Conservation (phyloP, 2,329 filamentous ascomycete species). For the Parafenestella ontariensis region DNA sequence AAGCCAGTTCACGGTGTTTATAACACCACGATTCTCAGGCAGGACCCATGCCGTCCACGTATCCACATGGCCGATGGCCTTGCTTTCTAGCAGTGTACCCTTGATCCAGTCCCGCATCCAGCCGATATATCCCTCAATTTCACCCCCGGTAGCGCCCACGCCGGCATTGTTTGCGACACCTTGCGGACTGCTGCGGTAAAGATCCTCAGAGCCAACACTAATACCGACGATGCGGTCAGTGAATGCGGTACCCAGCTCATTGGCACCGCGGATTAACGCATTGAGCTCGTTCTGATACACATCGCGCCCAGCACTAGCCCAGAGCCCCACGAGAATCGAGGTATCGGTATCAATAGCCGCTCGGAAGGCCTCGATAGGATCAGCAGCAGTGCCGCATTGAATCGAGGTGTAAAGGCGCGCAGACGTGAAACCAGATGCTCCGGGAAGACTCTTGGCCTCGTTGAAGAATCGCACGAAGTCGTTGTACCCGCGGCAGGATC, state of each 20-base stretch:
- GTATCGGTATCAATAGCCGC: slow-evolving; percentile 83
- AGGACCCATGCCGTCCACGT: slow-evolving; percentile 79
- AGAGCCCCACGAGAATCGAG: slow-evolving; percentile 79
- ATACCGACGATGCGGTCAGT: slow-evolving; percentile 75
- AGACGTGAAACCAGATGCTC: slow-evolving; percentile 69
- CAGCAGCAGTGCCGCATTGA: slow-evolving; percentile 68
- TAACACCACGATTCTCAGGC: slow-evolving; percentile 71
- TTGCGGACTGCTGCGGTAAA: slow-evolving; percentile 65
- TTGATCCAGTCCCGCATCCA: slow-evolving; percentile 69
- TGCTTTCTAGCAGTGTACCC: slow-evolving; percentile 64
- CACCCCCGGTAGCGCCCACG: slow-evolving; percentile 66
- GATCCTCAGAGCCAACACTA: slow-evolving; percentile 83
- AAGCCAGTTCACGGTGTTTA: slow-evolving; percentile 75
- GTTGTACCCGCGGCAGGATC: slow-evolving; percentile 64
- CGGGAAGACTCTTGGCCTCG: slow-evolving; percentile 67
- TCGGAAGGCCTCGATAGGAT: slow-evolving; percentile 52
- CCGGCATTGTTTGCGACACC: slow-evolving; percentile 67
- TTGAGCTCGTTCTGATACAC: slow-evolving; percentile 74
- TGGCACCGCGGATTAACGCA: slow-evolving; percentile 72
- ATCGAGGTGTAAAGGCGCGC: slow-evolving; percentile 77
- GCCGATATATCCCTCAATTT: slow-evolving; percentile 72
- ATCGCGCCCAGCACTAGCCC: slow-evolving; percentile 72
- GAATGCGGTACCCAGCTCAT: slow-evolving; percentile 71
- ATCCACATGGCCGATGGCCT: slow-evolving; percentile 81
- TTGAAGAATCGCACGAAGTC: slow-evolving; percentile 76